These are phyloP conservation scores for Thraustochytrium sp. DNA, from an alignment of 352 stramenopile species.

Conservation along the genomic window DNA sequence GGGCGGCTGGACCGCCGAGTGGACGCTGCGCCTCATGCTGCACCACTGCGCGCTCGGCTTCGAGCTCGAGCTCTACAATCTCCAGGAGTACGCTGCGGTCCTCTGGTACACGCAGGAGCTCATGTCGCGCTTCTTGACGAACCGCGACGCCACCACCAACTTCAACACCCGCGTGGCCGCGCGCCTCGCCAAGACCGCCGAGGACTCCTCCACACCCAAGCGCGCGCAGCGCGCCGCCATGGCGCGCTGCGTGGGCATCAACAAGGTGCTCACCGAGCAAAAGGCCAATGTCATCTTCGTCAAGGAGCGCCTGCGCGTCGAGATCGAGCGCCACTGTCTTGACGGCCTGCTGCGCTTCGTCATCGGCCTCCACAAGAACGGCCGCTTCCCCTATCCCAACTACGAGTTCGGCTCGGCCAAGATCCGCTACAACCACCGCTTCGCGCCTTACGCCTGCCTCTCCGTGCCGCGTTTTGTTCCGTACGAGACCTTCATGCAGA, in stretches of 20 bases:
- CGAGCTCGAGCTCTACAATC: conserved; percentile 27
- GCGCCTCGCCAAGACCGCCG: not conserved
- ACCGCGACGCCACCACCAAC: not conserved
- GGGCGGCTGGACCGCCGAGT: conserved; percentile 10
- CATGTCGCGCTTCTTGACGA: not conserved
- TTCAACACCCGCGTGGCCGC: not conserved
- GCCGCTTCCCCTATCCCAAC: not conserved
- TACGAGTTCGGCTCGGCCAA: conserved; percentile 16
- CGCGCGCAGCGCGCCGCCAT: not conserved
- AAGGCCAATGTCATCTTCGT: not conserved
- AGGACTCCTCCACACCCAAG: not conserved
- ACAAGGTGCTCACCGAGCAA: not conserved
- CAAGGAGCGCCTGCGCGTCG: not conserved
- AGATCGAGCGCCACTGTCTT: not conserved
- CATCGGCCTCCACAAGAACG: not conserved
- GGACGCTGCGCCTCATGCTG: conserved; percentile 8
- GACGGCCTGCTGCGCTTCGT: conserved; percentile 1
- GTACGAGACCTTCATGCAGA: not conserved
- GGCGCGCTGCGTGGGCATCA: not conserved
- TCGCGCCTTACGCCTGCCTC: not conserved
- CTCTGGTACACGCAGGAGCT: conserved; percentile 1
- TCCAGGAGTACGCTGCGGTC: conserved; percentile 1
- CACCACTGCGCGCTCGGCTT: conserved; percentile 17
- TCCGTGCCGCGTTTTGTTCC: not conserved
- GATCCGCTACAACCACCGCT: conserved; percentile 32